A percentile compares a stretch with the other conserved stretches of the same genome.
Evolutionary conservation across 2,329 filamentous ascomycete species (phyloP).

Genomic region (Penicillium verrucosum): DNA sequence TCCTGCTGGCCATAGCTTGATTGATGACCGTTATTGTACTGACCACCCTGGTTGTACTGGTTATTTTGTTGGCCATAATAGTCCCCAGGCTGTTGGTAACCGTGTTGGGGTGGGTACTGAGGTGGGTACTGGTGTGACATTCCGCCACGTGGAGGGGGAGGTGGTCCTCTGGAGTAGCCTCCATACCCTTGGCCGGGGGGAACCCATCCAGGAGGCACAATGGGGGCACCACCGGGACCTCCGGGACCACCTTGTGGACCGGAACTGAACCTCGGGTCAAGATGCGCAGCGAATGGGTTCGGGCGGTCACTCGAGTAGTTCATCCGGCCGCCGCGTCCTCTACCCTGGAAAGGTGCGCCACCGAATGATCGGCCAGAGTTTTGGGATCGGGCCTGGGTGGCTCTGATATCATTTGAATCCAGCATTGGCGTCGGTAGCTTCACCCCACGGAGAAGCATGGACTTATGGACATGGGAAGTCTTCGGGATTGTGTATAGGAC

Average conservation of each 20-base stretch:
- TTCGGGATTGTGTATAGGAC: conserved; percentile 82
- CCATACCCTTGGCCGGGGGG: conserved; percentile 31
- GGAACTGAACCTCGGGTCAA: conserved; percentile 44
- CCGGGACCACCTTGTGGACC: conserved; percentile 29
- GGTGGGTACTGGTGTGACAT: conserved; percentile 25
- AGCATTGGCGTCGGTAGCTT: conserved; percentile 69
- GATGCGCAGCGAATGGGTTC: conserved; percentile 49
- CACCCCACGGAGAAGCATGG: conserved; percentile 85
- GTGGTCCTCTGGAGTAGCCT: conserved; percentile 37
- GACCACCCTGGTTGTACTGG: conserved; percentile 13
- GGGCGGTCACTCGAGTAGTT: conserved; percentile 51
- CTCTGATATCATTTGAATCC: conserved; percentile 71
- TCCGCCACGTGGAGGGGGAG: conserved; percentile 40
- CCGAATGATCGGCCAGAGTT: conserved; percentile 67
- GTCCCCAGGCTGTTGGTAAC: conserved; percentile 13
- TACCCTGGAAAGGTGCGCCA: conserved; percentile 59
- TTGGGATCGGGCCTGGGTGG: conserved; percentile 63
- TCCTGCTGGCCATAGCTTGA: conserved; percentile 26
- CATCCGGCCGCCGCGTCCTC: conserved; percentile 50
- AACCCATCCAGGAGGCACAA: conserved; percentile 36
- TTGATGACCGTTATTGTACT: conserved; percentile 18
- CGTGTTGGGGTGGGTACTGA: conserved; percentile 20
- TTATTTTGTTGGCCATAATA: conserved; percentile 23
- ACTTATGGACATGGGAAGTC: conserved; percentile 74
- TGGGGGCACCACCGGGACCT: conserved; percentile 29